Base-by-base conservation (phyloP, 2,329 filamentous ascomycete genomes). In the Alternaria sp. region DNA sequence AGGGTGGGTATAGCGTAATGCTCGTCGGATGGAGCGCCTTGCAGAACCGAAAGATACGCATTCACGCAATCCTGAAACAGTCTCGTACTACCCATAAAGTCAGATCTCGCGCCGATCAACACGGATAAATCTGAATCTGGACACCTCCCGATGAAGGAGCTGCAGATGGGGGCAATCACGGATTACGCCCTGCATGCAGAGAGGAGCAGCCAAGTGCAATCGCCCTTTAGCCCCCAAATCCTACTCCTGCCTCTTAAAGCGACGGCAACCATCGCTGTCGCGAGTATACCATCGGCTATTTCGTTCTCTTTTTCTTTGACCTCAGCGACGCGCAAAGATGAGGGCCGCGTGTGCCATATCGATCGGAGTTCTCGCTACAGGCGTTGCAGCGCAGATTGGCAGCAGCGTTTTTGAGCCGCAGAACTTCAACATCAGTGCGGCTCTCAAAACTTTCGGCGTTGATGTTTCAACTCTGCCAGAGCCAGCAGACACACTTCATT, bases 391-490 rank as follows among this genome's bases (percentile, higher is more conserved):
- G 2, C 57, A 56, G 34, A 20, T 7, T 8, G 30, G 30, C 22
- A 14, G 12, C 18, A 20, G 12, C 11, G 20, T 20, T 39, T 47
- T 60, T 9, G 57, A 60, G 28, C 46, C 57, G 11, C 39, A 51
- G 7, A 46, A 60, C 16, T 60, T 57, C 32, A 60, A 60, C 20
- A 42, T 51, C 12, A 51, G 30, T 4, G 43, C 30, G 3, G 57
- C 57, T 16, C 57, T 60, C 18, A 41, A 42, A 34, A 47, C 24
- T 0, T 12, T 57, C 12, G 53, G 52, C 8, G 20, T 60, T n/a
- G 53, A 60, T 12, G 16, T 56, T 3, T 47, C 53, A 22, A 12
- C 16, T 12, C 22, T 60, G 12, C 57, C 52, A 24, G 12, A 34
- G 28, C 41, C 41, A 14, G 36, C 49, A 12, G n/a, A 28, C 7